phyloP scores from a whole-genome alignment of 345 rosid genomes.

The Corymbia maculata region DNA sequence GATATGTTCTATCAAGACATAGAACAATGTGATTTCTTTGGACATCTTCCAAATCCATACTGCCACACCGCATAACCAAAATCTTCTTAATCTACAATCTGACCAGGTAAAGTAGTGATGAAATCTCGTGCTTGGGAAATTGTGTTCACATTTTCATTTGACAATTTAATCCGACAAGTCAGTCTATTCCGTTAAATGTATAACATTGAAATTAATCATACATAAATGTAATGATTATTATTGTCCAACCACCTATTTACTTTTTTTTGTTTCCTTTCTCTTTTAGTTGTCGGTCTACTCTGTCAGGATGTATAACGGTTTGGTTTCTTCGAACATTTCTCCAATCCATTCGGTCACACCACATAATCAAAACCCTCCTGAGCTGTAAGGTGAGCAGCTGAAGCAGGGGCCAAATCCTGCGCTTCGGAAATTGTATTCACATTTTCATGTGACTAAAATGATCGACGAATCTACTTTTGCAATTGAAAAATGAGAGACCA shows the following conservation, averaged over 20 bases:
- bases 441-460: neutral
- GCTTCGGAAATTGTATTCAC: neutral
- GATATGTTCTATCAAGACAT: neutral
- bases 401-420: neutral
- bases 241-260: neutral
- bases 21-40: neutral
- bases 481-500: neutral
- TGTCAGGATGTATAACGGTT: neutral
- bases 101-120: too few relatives aligned
- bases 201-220: neutral
- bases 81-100: too few relatives aligned
- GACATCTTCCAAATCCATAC: too few relatives aligned
- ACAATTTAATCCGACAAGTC: too few relatives aligned
- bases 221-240: neutral
- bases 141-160: too few relatives aligned
- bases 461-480: neutral
- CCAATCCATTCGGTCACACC: neutral
- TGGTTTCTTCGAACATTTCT: neutral
- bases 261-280: neutral
- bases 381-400: neutral
- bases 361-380: neutral
- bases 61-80: too few relatives aligned
- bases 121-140: too few relatives aligned
- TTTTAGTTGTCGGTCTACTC: neutral
- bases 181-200: fast-evolving